Evolutionary conservation across 805 yeast genomes (phyloP), one percentile per base, ranked within the genome.

Genomic region (Spathaspora arborariae): DNA sequence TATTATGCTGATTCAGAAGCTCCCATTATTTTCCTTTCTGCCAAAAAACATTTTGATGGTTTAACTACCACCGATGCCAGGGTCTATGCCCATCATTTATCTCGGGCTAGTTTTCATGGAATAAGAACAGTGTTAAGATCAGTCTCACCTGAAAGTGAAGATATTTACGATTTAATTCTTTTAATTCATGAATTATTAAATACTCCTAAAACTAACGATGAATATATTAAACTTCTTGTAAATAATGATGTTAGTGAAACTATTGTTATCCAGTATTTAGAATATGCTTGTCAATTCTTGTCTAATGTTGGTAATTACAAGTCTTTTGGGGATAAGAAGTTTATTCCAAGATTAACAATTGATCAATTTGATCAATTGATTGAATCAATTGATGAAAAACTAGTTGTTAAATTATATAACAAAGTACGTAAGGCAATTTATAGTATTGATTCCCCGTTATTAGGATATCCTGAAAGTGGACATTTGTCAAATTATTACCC

Each of bases 271-370:
- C 60, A 62, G 16, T 87, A 85, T 61, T 68, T 88, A 62, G 88
- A 84, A 59, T 88, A 80, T 62, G 85, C 83, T 24, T 84, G 89
- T 36, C 92, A 86, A 68, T 82, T 86, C 58, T 69, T 86, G 51
- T 72, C 83, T 34, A 86, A 86, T 64, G 71, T 83, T 62, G 94
- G 94, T 54, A 86, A 86, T 59, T 86, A 79, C 68, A 89, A 85
- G 67, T 84, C 94, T 1, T 89, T 89, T 63, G 97, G 97, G 54
- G 96, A 89, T 67, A 80, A 80, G 55, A 89, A 89, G 65, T 89
- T 89, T 58, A 75, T 89, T 51, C 97, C 97, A 36, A 68, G 80
- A 43, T 57, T 88, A 35, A 47, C 74, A 0, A 58, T 54, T 26
- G 76, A 64, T 0, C 73, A 74, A 5, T 82, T 88, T 54, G 76